Conservation (phyloP, 1,284 basidiomycete species). For the Heliocybe sulcata region DNA sequence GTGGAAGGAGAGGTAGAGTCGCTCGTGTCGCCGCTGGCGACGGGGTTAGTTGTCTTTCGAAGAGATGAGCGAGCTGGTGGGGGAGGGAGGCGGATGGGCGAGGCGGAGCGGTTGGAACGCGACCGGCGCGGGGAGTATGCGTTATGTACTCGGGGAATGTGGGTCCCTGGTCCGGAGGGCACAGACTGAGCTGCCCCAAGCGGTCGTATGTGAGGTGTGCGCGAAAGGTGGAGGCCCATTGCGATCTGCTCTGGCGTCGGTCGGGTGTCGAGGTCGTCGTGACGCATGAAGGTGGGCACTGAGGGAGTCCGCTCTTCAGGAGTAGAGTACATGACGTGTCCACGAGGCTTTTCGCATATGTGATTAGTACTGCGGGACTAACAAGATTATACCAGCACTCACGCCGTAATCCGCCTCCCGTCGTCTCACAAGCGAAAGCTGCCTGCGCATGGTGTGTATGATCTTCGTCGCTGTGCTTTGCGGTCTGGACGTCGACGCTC, state of each 20-base stretch:
- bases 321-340: slow-evolving; percentile 43
- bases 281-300: slow-evolving; percentile 29
- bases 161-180: slow-evolving; percentile 8
- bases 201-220: slow-evolving; percentile 56
- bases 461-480: slow-evolving; percentile 27
- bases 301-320: slow-evolving; percentile 31
- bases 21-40: slow-evolving; percentile 21
- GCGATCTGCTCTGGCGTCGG: slow-evolving; percentile 68
- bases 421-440: slow-evolving; percentile 27
- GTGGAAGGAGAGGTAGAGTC: slow-evolving; percentile 33
- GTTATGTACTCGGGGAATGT: slow-evolving; percentile 6
- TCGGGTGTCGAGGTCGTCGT: slow-evolving; percentile 33
- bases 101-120: slow-evolving; percentile 16
- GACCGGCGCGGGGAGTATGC: slow-evolving; percentile 12
- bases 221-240: slow-evolving; percentile 68
- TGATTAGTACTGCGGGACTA: slow-evolving; percentile 3
- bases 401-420: slow-evolving; percentile 22
- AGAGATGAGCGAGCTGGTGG: slow-evolving; percentile 56
- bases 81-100: slow-evolving; percentile 24
- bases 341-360: slow-evolving; percentile 8
- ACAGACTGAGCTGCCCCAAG: slow-evolving; percentile 13
- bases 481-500: neutral
- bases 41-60: slow-evolving; percentile 37
- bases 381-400: slow-evolving; percentile 13
- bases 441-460: slow-evolving; percentile 34